Conservation (phyloP, 2,329 filamentous ascomycete species). For the Raffaelea albimanens region DNA sequence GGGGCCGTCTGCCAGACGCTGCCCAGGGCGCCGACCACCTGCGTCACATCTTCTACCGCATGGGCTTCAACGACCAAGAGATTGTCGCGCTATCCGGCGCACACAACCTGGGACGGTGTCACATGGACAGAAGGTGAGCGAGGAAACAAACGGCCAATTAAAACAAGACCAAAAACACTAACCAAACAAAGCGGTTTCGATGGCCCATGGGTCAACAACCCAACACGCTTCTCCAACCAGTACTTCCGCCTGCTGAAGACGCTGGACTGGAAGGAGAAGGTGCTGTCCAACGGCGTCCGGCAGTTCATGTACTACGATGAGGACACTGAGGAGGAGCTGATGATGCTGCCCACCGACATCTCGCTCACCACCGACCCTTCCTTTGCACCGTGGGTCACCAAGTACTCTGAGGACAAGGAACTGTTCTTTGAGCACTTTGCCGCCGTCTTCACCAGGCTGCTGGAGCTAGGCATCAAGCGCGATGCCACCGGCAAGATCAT, state of each 20-base stretch:
- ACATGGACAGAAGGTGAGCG: conserved; percentile 1
- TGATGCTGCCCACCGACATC: conserved; percentile 60
- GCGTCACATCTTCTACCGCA: conserved; percentile 83
- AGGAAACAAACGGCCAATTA: background rate
- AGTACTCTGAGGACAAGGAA: conserved; percentile 52
- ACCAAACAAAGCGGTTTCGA: conserved; percentile 25
- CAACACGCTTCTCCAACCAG: conserved; percentile 27
- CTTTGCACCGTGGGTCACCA: conserved; percentile 47
- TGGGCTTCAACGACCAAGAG: conserved; percentile 94
- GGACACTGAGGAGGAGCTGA: conserved; percentile 45
- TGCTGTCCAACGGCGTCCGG: conserved; percentile 37
- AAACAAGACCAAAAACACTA: background rate
- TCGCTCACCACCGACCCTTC: conserved; percentile 41
- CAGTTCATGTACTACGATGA: conserved; percentile 54
- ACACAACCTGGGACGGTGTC: conserved; percentile 71
- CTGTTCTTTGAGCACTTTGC: conserved; percentile 52
- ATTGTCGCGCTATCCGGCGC: conserved; percentile 83
- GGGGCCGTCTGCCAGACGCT: conserved; percentile 62
- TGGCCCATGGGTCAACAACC: conserved; percentile 26
- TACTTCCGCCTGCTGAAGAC: conserved; percentile 24
- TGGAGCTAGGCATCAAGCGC: conserved; percentile 50
- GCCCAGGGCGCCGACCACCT: conserved; percentile 70
- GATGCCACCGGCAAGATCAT: conserved; percentile 41
- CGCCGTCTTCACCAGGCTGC: conserved; percentile 47
- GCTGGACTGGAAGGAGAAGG: conserved; percentile 33